Conservation (phyloP, 257 asterid genomes). For the Thymus mandschuricus region DNA sequence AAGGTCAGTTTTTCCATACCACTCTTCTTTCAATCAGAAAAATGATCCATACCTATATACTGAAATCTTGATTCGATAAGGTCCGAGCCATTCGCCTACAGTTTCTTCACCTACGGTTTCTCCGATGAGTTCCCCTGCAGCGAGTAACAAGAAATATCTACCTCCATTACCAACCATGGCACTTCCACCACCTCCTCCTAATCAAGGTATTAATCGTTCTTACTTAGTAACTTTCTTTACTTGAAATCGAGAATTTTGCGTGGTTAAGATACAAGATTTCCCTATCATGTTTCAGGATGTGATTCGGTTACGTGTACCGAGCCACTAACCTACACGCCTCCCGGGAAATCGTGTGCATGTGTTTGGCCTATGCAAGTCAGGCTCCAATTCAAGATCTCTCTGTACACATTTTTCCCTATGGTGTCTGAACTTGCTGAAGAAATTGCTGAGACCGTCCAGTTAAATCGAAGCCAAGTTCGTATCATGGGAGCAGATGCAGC, state of each 20-base stretch:
- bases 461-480: conserved; percentile 76
- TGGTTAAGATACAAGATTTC: background rate
- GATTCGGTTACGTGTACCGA: conserved; percentile 58
- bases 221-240: background rate
- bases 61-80: conserved; percentile 31
- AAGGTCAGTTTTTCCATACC: conserved; percentile 10
- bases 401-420: conserved; percentile 66
- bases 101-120: conserved; percentile 48
- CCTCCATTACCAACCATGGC: conserved; percentile 59
- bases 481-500: conserved; percentile 90
- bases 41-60: conserved; percentile 12
- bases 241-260: background rate
- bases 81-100: conserved; percentile 54
- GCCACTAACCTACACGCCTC: conserved; percentile 72
- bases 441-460: conserved; percentile 48
- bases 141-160: conserved; percentile 39
- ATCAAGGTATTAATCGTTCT: conserved; percentile 48
- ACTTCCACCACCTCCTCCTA: conserved; percentile 89
- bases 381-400: conserved; percentile 56
- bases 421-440: conserved; percentile 71
- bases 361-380: conserved; percentile 77
- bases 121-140: conserved; percentile 47
- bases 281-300: conserved; percentile 54
- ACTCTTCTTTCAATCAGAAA: conserved; percentile 8
- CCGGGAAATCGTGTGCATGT: conserved; percentile 82